Conservation (phyloP, 1,284 basidiomycete genomes). For the Pseudozyma sp. region DNA sequence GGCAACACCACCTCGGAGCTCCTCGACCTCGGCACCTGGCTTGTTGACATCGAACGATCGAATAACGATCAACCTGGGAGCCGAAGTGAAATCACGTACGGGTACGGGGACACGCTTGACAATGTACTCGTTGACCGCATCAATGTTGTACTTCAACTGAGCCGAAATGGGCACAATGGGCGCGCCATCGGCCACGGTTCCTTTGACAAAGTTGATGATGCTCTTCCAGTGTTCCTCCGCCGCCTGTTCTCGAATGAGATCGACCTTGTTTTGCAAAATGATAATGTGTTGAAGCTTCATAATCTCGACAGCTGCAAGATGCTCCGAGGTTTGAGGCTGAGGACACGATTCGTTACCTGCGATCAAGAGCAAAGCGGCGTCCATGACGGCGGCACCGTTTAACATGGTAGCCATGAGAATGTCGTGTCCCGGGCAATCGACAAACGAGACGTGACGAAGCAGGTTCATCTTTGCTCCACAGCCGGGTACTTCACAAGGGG, state of each 20-base stretch:
- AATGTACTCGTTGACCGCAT: conserved; percentile 99
- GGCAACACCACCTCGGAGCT: conserved; percentile 96
- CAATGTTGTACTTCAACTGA: conserved; percentile 98
- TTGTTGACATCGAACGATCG: conserved; percentile 99
- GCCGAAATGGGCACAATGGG: conserved; percentile 99
- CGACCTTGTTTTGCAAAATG: conserved; percentile 79
- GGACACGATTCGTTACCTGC: conserved; percentile 99
- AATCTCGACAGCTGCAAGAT: conserved; percentile 97
- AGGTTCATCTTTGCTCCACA: conserved; percentile 92
- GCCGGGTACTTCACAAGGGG: conserved; percentile 90
- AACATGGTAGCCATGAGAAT: conserved; percentile 99
- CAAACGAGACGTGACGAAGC: conserved; percentile 84
- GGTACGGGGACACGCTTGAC: conserved; percentile 96
- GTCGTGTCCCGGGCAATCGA: conserved; percentile 76
- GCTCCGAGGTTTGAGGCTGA: conserved; percentile 98
- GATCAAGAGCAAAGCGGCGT: conserved; percentile 92
- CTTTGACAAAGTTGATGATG: conserved; percentile 67
- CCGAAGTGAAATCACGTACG: conserved; percentile 88
- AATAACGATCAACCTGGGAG: conserved; percentile 95
- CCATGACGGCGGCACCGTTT: conserved; percentile 99
- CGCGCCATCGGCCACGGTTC: conserved; percentile 94
- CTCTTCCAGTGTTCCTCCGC: conserved; percentile 68
- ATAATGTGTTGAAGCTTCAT: conserved; percentile 99
- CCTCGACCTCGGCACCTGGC: conserved; percentile 95
- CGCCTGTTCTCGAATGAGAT: conserved; percentile 66